Evolutionary conservation across 2,329 filamentous ascomycete species (phyloP), one percentile per base, ranked within the genome.

Genomic region (Colletotrichum lini): DNA sequence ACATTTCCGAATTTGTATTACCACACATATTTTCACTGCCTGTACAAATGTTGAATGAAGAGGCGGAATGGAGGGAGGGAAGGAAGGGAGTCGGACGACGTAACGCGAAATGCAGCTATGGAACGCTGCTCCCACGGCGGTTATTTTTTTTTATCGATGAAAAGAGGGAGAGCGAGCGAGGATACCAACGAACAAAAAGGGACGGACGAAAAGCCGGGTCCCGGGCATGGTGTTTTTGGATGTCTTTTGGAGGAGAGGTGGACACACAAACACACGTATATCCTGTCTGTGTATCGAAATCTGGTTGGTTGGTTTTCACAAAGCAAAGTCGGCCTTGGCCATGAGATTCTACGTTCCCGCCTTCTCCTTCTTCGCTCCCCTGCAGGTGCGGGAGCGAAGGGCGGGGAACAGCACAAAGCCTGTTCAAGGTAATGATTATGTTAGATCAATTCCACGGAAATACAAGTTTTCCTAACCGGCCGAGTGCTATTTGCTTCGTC

Each of bases 381-480:
- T 40, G 13, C 23, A 38, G n/a, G 23, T 40, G 40, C 30, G 9
- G 40, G 42, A 18, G 40, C 40, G 40, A 47, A 15, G 54, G 26
- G 63, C 23, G 56, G 21, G 63, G 64, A 44, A 35, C 67, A 61
- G 63, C 44, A 56, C 61, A 60, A 62, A 45, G 47, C 56, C 49
- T 70, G 67, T 57, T 56, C 45, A 60, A 60, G 56, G 67, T 70
- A 67, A 70, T 70, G 47, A 21, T 70, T 70, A 67, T 67, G 56
- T 54, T 67, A 70, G 50, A 61, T 58, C 47, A 61, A 67, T 56
- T 35, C 44, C 23, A 61, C 56, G 30, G 61, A 52, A 58, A 26
- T 18, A 21, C 58, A 42, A 62, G 4, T 9, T 42, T 26, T 7
- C 15, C 30, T 47, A 26, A 15, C 15, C 21, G 10, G 10, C 2